These are phyloP conservation scores for Ascoidea tarda DNA, from an alignment of 805 yeast species.

Conservation along the genomic window DNA sequence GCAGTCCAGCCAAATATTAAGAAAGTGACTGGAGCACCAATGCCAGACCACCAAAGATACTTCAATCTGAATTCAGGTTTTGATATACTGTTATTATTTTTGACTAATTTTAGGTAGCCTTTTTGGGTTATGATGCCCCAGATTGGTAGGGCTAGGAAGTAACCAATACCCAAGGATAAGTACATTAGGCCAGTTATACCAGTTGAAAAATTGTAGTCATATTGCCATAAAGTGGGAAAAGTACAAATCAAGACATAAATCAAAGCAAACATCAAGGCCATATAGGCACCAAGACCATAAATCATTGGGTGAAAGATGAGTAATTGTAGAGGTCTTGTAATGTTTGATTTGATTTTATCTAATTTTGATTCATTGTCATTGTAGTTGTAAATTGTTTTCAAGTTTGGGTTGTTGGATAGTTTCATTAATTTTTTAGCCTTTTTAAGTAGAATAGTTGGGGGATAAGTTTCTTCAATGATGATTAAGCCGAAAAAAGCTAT, in stretches of 20 bases:
- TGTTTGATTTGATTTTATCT: constrained; percentile 25
- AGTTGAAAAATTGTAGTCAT: constrained; percentile 28
- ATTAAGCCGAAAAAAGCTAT: constrained; percentile 28
- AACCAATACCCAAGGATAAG: constrained; percentile 42
- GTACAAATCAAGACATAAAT: constrained; percentile 49
- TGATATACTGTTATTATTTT: constrained; percentile 33
- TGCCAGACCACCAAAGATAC: constrained; percentile 31
- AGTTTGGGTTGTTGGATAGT: constrained; percentile 36
- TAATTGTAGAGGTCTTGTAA: constrained; percentile 40
- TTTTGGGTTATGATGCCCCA: constrained; percentile 32
- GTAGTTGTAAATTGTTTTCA: constrained; percentile 48
- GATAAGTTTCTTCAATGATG: constrained; percentile 42
- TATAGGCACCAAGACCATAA: constrained; percentile 42
- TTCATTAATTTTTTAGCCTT: constrained; percentile 35
- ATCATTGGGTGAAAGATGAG: constrained; percentile 49
- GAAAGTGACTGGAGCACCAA: constrained; percentile 43
- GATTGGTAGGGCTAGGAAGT: constrained; percentile 29
- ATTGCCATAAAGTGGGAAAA: constrained; percentile 39
- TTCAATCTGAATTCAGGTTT: constrained; percentile 53
- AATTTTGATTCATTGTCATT: constrained; percentile 31
- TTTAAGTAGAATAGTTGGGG: constrained; percentile 33
- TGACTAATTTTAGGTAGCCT: constrained; percentile 23
- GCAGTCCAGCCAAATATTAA: constrained; percentile 69
- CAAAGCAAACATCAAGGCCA: constrained; percentile 56
- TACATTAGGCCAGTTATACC: constrained; percentile 47